phyloP scores from a whole-genome alignment of 2,329 filamentous ascomycete species.

The Drechslerella dactyloides region DNA sequence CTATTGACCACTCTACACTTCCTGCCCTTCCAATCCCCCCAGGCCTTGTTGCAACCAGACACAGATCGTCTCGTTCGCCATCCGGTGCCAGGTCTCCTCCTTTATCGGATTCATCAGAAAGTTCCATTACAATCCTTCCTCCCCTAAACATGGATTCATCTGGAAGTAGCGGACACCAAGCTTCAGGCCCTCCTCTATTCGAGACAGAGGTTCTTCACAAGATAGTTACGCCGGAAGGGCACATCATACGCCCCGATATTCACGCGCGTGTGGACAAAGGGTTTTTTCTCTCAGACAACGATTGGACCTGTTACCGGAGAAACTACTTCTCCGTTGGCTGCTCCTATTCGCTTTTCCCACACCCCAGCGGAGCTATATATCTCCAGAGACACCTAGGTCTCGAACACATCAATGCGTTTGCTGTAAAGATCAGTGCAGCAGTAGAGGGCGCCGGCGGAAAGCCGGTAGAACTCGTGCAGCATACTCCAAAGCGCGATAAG shows the following conservation, averaged over 20 bases:
- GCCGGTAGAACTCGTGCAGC: conserved; percentile 81
- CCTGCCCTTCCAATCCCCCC: conserved; percentile 32
- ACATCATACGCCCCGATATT: conserved; percentile 72
- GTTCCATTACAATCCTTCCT: conserved; percentile 50
- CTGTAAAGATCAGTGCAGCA: conserved; percentile 72
- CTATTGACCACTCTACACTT: conserved; percentile 41
- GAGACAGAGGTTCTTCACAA: conserved; percentile 65
- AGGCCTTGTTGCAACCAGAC: conserved; percentile 33
- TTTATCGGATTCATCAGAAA: conserved; percentile 44
- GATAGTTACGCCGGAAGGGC: conserved; percentile 68
- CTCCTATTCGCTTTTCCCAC: conserved; percentile 72
- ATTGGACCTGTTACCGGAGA: conserved; percentile 85
- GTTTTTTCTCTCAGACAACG: conserved; percentile 78
- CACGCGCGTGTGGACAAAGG: conserved; percentile 85
- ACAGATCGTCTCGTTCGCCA: conserved; percentile 45
- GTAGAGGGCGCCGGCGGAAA: conserved; percentile 78
- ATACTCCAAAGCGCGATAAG: conserved; percentile 90
- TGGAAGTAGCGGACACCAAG: conserved; percentile 52
- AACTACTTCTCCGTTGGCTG: conserved; percentile 90
- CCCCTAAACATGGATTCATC: conserved; percentile 47
- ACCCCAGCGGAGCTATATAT: conserved; percentile 57
- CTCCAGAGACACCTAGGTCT: conserved; percentile 62
- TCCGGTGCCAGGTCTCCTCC: conserved; percentile 45
- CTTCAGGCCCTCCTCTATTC: conserved; percentile 65
- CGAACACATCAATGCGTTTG: conserved; percentile 68